Conservation (phyloP, 371 early-diverging fungal species). For the Mucor ambiguus region DNA sequence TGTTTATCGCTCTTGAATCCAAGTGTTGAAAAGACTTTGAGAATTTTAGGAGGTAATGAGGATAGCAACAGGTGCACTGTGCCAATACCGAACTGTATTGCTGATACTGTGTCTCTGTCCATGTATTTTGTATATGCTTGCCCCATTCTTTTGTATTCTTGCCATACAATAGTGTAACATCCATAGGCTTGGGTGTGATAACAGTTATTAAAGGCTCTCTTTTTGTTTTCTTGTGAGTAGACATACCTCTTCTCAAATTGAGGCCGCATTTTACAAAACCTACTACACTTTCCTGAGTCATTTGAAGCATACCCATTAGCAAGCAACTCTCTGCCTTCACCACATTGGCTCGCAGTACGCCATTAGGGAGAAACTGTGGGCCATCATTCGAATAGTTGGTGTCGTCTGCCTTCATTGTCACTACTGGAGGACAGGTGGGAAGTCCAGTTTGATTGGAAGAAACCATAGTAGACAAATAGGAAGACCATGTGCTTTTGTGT, state of each 20-base stretch:
- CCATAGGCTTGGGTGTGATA: constrained; percentile 23
- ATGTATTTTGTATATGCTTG: constrained; percentile 35
- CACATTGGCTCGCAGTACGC: constrained; percentile 54
- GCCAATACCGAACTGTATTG: constrained; percentile 47
- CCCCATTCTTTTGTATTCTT: constrained; percentile 40
- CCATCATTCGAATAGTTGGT: not conserved
- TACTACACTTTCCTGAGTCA: constrained; percentile 50
- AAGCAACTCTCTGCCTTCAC: constrained; percentile 56
- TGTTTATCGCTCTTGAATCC: constrained; percentile 55
- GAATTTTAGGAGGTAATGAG: constrained; percentile 48
- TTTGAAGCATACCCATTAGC: constrained; percentile 48
- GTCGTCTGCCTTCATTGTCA: constrained; percentile 2
- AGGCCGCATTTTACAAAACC: constrained; percentile 55
- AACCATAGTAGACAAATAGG: constrained; percentile 24
- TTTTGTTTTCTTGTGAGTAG: not conserved
- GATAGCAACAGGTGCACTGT: constrained; percentile 55
- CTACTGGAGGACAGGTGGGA: constrained; percentile 18
- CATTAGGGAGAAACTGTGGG: constrained; percentile 41
- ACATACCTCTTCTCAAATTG: constrained; percentile 56
- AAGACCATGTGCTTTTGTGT: constrained; percentile 13
- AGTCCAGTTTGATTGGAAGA: constrained; percentile 21
- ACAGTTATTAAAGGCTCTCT: not conserved
- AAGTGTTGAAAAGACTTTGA: constrained; percentile 42
- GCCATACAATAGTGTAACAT: constrained; percentile 36
- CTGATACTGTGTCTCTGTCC: constrained; percentile 41